These are phyloP conservation scores for Geosmithia morbida DNA, from an alignment of 2,329 filamentous ascomycete species.

Conservation along the genomic window DNA sequence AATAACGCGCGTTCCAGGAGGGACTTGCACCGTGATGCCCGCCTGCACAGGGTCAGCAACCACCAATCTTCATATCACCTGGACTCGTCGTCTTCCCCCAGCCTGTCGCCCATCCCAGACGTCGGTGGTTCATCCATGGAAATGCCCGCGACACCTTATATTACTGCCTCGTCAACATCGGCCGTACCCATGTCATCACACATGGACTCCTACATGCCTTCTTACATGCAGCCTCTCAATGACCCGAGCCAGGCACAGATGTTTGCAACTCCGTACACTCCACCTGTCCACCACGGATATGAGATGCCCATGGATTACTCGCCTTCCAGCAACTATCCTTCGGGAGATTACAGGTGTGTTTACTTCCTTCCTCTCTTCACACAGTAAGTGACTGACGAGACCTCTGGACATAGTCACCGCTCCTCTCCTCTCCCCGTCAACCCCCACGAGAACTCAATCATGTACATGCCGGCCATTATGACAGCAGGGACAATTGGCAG, in stretches of 20 bases:
- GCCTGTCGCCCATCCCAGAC: constrained; percentile 19
- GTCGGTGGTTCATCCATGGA: constrained; percentile 19
- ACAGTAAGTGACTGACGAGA: constrained; percentile 6
- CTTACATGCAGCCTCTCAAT: constrained; percentile 33
- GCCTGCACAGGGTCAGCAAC: constrained; percentile 36
- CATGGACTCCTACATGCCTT: constrained; percentile 28
- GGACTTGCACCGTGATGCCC: constrained; percentile 37
- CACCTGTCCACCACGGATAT: constrained; percentile 22
- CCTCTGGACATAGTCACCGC: constrained; percentile 14
- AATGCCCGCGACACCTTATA: constrained; percentile 29
- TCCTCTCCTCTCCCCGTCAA: constrained; percentile 20
- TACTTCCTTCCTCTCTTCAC: constrained; percentile 1
- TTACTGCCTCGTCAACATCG: constrained; percentile 32
- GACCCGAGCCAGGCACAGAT: constrained; percentile 23
- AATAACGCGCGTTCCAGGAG: constrained; percentile 44
- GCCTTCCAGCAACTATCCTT: constrained; percentile 13
- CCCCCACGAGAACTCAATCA: constrained; percentile 20
- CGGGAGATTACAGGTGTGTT: constrained; percentile 24
- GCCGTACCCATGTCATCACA: constrained; percentile 34
- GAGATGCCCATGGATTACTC: constrained; percentile 29
- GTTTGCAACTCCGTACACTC: constrained; percentile 18
- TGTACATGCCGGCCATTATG: constrained; percentile 26
- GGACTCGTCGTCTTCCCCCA: constrained; percentile 20
- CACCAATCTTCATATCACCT: constrained; percentile 12
- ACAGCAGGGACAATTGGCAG: constrained; percentile 16